Evolutionary conservation across 2,329 filamentous ascomycete species (phyloP).

Genomic region (Ophiostoma triangulosporum): DNA sequence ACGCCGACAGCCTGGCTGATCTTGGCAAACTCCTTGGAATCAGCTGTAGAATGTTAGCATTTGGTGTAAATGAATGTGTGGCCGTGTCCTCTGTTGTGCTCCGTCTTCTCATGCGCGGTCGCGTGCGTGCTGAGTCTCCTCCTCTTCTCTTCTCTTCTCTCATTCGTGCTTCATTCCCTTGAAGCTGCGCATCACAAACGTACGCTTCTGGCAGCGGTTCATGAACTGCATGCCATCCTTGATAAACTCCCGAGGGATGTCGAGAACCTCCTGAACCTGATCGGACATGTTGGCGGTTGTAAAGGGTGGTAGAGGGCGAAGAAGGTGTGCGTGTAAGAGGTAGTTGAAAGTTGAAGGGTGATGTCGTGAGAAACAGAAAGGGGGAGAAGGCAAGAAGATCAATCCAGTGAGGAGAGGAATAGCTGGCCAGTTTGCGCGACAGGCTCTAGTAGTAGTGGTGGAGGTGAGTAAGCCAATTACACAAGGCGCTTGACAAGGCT

Average conservation of each 20-base stretch:
- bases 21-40: conserved; percentile 41
- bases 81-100: too few species aligned
- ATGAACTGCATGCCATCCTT: conserved; percentile 49
- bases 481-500: background rate
- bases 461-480: background rate
- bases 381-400: background rate
- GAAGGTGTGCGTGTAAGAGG: background rate
- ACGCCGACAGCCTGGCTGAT: conserved; percentile 46
- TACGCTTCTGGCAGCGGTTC: conserved; percentile 49
- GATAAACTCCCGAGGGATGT: conserved; percentile 53
- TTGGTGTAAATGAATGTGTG: too few species aligned
- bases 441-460: background rate
- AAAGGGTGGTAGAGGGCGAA: background rate
- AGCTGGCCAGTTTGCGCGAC: conserved; percentile 4
- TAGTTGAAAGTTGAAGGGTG: background rate
- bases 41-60: conserved; percentile 24
- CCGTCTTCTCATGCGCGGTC: conserved; percentile 1
- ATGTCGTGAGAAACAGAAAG: conserved; percentile 1
- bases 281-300: conserved; percentile 41
- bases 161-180: too few species aligned
- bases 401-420: background rate
- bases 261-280: conserved; percentile 56
- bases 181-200: too few species aligned
- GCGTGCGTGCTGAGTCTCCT: background rate
- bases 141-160: too few species aligned